Evolutionary conservation across 208 protist genomes (phyloP), one percentile per base, ranked within the genome.

Genomic region (Leishmania arabica): DNA sequence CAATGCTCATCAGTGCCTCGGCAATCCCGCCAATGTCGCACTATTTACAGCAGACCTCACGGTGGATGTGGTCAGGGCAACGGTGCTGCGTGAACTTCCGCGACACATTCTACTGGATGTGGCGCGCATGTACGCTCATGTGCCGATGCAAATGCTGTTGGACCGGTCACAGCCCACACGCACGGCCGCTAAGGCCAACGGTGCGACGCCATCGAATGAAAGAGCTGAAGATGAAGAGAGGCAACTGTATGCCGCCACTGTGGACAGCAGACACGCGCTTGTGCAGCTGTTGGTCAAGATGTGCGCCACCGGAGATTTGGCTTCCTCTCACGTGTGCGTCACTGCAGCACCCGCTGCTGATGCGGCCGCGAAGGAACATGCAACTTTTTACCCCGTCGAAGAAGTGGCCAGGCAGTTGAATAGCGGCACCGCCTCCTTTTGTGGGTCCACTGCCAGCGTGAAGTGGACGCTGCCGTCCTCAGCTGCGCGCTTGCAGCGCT

Each of bases 41-140:
- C 37, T 70, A 15, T 74, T 81, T 27, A 68, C 72, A 13, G 58
- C 53, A 19, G 84, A 84, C 37, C 65, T 79, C 75, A 80, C 84
- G 2, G 31, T 77, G 60, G 37, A 37, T 49, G 13, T 82, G 17
- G 86, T 83, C 24, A 72, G 49, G 68, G 45, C n/a, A n/a, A 75
- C 78, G 7, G 74, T 78, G 53, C 21, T 54, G 21, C 3, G 37
- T 47, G 65, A 76, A 64, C 75, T 92, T 75, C 76, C 79, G 17
- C 84, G 79, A 8, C 88, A 91, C 84, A 78, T 91, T 0, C 47
- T 93, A 34, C 66, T 86, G 1, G 87, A 91, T 58, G 34, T 88
- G 47, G 88, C 89, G 49, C 86, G 81, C 73, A 51, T 88, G 47
- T 85, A 88, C 72, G 73, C 83, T 37, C 79, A 75, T 24, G 78